Conservation (phyloP, 129 eudicot genomes). For the Tagetes patula region DNA sequence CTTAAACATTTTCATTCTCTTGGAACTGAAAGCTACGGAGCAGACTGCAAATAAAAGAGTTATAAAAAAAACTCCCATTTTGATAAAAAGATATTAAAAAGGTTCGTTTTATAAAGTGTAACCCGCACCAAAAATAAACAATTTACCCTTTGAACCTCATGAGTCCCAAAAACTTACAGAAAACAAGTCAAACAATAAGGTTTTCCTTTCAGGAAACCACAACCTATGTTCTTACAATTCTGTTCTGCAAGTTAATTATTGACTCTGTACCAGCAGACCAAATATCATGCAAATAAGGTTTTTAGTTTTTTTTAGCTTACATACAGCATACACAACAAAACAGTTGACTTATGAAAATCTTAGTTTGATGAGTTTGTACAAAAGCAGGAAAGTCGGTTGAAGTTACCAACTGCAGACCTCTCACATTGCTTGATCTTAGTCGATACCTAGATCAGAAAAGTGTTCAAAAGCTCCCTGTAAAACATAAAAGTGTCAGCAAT, state of each 20-base stretch:
- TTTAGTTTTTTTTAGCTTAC: background rate
- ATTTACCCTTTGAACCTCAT: too few relatives aligned
- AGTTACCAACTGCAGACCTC: background rate
- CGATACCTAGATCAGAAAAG: slow-evolving; percentile 78
- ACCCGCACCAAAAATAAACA: too few relatives aligned
- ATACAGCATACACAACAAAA: slow-evolving; percentile 9
- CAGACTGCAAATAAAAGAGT: too few relatives aligned
- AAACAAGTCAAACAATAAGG: background rate
- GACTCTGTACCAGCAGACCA: background rate
- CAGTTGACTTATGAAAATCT: background rate
- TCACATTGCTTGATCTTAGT: slow-evolving; percentile 37
- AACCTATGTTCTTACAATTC: background rate
- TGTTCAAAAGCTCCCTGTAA: slow-evolving; percentile 72
- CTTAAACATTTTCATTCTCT: too few relatives aligned
- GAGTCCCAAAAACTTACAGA: too few relatives aligned
- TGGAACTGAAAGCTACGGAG: too few relatives aligned
- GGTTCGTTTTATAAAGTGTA: too few relatives aligned
- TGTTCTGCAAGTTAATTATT: slow-evolving; percentile 5
- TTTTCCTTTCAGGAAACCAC: background rate
- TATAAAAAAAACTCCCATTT: too few relatives aligned
- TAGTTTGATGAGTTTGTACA: slow-evolving; percentile 1
- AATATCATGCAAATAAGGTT: background rate
- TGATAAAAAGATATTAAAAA: too few relatives aligned
- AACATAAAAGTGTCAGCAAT: slow-evolving; percentile 15
- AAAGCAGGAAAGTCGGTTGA: background rate